Evolutionary conservation across 2,329 filamentous ascomycete genomes (phyloP), one percentile per base, ranked within the genome.

Genomic region (Metarhizium guizhouense): DNA sequence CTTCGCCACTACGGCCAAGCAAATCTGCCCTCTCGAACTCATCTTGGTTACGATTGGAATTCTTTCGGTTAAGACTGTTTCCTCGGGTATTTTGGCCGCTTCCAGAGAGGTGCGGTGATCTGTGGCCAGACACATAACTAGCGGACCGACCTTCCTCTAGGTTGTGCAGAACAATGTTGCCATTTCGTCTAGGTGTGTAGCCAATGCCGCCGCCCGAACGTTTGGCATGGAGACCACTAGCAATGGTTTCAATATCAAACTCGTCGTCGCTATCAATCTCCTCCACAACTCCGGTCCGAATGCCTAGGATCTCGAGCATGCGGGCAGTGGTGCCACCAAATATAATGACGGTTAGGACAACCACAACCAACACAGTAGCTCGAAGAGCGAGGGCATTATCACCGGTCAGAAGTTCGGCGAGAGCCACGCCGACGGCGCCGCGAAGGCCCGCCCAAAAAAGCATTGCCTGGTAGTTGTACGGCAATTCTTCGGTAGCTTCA

Each of bases 381-480:
- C 91, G 87, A 40, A 99, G 78, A 0, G 90, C 89, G 56, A 86
- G 87, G 1, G 85, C 85, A 66, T 95, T 94, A 54, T 85, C 83
- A 49, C 92, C 94, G 0, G 83, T 86, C 50, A 99, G 80, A 30
- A 95, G 87, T 25, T 93, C 93, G 36, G 94, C 94, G 50, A 99
- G 78, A 2, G 94, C 94, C 40, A 99, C 94, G 56, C 94, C 94
- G 63, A 99, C 94, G 50, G 94, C 94, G 64, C 94, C 94, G 59
- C 94, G 89, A 34, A 99, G 79, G 30, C 94, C 94, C 16, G 94
- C 94, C 94, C 94, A 99, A 74, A 95, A 99, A n/a, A 99, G 83
- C 94, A 99, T 97, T n/a, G 88, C 91, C 72, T 97, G 94, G 72
- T 97, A 96, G 63, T 90, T 90, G 67, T 91, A 95, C 0, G 94